Conservation (phyloP, 208 protist genomes). For the Jaenimonas drosophilae region DNA sequence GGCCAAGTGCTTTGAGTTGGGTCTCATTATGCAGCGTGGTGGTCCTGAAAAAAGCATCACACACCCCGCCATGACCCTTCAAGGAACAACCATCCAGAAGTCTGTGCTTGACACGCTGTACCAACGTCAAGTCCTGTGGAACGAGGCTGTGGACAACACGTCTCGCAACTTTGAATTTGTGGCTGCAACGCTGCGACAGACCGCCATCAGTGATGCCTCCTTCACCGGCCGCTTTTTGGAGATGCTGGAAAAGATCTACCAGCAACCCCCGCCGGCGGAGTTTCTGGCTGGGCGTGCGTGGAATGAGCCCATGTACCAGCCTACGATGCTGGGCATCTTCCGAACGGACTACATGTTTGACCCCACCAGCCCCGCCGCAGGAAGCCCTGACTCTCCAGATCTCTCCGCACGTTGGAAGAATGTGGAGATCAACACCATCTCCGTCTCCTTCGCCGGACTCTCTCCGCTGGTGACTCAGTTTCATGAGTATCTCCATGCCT, state of each 20-base stretch:
- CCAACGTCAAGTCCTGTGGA: conserved; percentile 56
- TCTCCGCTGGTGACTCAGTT: conserved; percentile 71
- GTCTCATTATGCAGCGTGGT: conserved; percentile 64
- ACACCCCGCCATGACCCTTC: conserved; percentile 55
- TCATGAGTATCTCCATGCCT: conserved; percentile 64
- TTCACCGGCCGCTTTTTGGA: conserved; percentile 84
- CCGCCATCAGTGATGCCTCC: conserved; percentile 48
- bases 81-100: conserved; percentile 26
- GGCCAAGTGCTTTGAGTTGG: conserved; percentile 64
- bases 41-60: conserved; percentile 15
- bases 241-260: conserved; percentile 74
- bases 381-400: not conserved
- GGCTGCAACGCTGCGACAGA: conserved; percentile 31
- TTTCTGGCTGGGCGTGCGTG: conserved; percentile 5
- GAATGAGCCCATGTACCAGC: conserved; percentile 35
- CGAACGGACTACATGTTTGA: conserved; percentile 96
- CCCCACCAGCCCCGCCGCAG: conserved; percentile 5
- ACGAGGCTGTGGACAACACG: conserved; percentile 71
- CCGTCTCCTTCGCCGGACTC: conserved; percentile 88
- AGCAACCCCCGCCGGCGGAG: conserved; percentile 10
- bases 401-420: conserved; percentile 69
- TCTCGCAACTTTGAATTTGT: conserved; percentile 64
- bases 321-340: conserved; percentile 87
- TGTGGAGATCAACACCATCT: conserved; percentile 97
- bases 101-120: conserved; percentile 30